Base-by-base conservation (phyloP, 805 yeast species). In the Candida manassasensis region DNA sequence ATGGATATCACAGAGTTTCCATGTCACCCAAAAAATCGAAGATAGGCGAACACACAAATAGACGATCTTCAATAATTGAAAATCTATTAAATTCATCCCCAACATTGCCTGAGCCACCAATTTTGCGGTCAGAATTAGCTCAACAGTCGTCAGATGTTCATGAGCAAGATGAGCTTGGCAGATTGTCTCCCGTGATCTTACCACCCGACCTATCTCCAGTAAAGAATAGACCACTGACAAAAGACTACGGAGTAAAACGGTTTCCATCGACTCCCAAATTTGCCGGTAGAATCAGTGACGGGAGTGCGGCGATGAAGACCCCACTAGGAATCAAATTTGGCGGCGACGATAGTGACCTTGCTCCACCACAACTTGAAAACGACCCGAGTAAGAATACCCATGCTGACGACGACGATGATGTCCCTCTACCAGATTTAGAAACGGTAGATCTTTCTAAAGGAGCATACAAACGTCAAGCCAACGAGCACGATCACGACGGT, bases 191-290 rank as follows among this genome's bases (percentile, higher is more conserved):
- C 1, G 43, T 51, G 8, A 10, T 35, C 7, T 31, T 48, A 21
- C 52, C 53, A 15, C 46, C 50, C 4, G 49, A 45, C 17, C 34
- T 43, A 13, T 41, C 57, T 3, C 56, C 58, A 27, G 35, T 37
- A n/a, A 13, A 16, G 22, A 7, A 7, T 14, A 11, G 22, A 11
- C 12, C 12, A 24, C 27, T 14, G 9, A 24, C 36, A 14, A 34
- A 35, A 7, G 47, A 44, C 5, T 36, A 39, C 22, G 48, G 51
- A 1, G 31, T 57, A 4, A 68, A 63, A 29, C 39, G 75, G 36
- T 71, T 72, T 40, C 77, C 77, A 2, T 53, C 59, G 29, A 71
- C 76, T 0, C 75, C 77, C 2, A 63, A 62, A 27, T 69, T 65
- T 39, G 67, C 63, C 12, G 47, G 45, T 21, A 41, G 49, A 13